Conservation (phyloP, 1,139 yeast genomes). For the Lodderomyces beijingensis region DNA sequence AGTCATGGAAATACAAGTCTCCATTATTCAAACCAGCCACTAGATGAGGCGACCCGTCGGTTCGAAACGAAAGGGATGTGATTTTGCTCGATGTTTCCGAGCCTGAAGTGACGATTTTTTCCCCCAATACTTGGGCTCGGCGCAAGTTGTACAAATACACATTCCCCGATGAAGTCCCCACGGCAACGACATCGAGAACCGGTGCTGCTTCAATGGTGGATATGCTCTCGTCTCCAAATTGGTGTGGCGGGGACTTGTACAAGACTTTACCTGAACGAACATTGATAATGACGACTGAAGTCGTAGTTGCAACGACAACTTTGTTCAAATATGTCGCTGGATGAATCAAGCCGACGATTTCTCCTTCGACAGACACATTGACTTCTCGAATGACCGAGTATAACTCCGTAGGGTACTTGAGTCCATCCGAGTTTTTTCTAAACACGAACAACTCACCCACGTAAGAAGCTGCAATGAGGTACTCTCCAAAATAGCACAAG, state of each 20-base stretch:
- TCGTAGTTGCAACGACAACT: constrained; percentile 69
- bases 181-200: constrained; percentile 74
- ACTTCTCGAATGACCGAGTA: constrained; percentile 59
- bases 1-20: constrained; percentile 80
- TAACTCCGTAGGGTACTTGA: constrained; percentile 55
- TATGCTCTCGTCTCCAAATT: constrained; percentile 30
- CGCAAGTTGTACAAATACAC: constrained; percentile 65
- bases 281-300: constrained; percentile 61
- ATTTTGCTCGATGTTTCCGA: constrained; percentile 46
- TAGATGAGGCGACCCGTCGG: constrained; percentile 83
- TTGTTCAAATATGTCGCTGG: constrained; percentile 93
- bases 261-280: constrained; percentile 74
- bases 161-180: constrained; percentile 71
- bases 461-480: constrained; percentile 55
- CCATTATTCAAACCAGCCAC: constrained; percentile 81
- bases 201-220: constrained; percentile 80
- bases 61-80: constrained; percentile 79
- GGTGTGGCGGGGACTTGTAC: constrained; percentile 44
- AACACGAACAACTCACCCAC: constrained; percentile 57
- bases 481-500: constrained; percentile 73
- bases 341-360: constrained; percentile 66
- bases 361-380: constrained; percentile 58
- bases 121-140: constrained; percentile 52
- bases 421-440: constrained; percentile 45
- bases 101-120: constrained; percentile 57